Evolutionary conservation across 164 flowering plant genomes (phyloP).

Genomic region (Piper longum): DNA sequence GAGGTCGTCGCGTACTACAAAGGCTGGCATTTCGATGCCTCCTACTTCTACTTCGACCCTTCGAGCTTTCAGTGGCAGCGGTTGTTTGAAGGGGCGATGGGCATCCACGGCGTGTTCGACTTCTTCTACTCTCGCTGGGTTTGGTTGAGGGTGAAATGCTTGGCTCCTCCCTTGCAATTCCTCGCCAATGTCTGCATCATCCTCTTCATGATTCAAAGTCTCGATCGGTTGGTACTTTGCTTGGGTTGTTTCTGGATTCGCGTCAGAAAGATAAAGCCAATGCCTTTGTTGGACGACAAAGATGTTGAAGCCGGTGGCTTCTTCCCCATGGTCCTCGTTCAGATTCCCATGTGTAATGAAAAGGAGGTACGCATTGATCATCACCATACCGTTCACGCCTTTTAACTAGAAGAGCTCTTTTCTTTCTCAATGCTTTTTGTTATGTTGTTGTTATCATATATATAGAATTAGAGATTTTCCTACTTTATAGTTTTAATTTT

Average conservation of each 20-base stretch:
- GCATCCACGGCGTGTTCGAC: constrained; percentile 38
- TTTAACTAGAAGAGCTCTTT: too few relatives aligned
- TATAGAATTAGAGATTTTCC: too few relatives aligned
- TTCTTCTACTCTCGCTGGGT: constrained; percentile 69
- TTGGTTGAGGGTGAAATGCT: constrained; percentile 56
- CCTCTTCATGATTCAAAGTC: constrained; percentile 69
- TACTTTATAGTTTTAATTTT: too few relatives aligned
- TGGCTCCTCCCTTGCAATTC: constrained; percentile 86
- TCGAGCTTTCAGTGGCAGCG: constrained; percentile 10
- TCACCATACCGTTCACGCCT: too few relatives aligned
- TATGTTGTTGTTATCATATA: too few relatives aligned
- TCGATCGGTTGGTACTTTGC: constrained; percentile 63
- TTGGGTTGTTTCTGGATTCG: constrained; percentile 90
- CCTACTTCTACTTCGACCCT: constrained; percentile 4
- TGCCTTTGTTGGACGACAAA: constrained; percentile 22
- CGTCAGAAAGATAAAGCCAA: constrained; percentile 68
- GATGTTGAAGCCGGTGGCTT: constrained; percentile 51
- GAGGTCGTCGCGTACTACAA: constrained; percentile 67
- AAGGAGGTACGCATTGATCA: constrained; percentile 47
- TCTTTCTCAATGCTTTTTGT: too few relatives aligned
- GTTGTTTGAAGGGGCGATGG: constrained; percentile 24
- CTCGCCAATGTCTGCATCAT: constrained; percentile 64
- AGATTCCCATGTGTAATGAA: constrained; percentile 99
- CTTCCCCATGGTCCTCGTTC: constrained; percentile 91
- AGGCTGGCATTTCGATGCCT: constrained; percentile 64